These are phyloP conservation scores for Blechomonas ayalai DNA, from an alignment of 208 protist genomes.

Conservation along the genomic window DNA sequence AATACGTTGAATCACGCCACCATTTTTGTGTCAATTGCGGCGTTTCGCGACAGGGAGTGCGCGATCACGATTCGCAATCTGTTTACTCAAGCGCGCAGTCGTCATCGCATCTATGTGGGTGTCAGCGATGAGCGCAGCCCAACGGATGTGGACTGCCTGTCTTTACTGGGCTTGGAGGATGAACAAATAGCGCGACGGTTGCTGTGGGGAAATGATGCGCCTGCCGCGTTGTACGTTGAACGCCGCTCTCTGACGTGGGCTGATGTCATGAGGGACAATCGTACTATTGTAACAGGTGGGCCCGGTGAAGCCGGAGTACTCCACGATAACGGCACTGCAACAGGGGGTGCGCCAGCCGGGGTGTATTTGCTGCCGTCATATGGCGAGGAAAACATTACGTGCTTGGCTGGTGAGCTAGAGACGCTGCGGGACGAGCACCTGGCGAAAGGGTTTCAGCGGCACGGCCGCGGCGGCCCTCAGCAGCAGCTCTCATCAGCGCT, in stretches of 20 bases:
- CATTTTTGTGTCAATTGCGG: slow-evolving; percentile 87
- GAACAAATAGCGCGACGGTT: slow-evolving; percentile 2
- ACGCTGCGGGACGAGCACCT: slow-evolving; percentile 18
- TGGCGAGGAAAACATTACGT: slow-evolving; percentile 16
- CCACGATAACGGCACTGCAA: too few species aligned
- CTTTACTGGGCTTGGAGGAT: background rate
- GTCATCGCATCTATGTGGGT: slow-evolving; percentile 69
- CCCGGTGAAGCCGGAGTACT: too few species aligned
- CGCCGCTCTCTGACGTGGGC: background rate
- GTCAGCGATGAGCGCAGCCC: slow-evolving; percentile 66
- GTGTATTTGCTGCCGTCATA: slow-evolving; percentile 22
- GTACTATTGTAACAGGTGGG: too few species aligned
- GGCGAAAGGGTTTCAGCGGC: slow-evolving; percentile 1
- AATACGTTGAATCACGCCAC: slow-evolving; percentile 30
- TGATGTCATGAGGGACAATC: too few species aligned
- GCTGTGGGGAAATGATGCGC: slow-evolving; percentile 17
- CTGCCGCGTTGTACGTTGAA: background rate
- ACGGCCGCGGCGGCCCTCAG: slow-evolving; percentile 28
- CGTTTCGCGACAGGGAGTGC: slow-evolving; percentile 85
- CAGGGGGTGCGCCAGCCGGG: background rate
- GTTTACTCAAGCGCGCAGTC: slow-evolving; percentile 35
- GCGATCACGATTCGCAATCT: slow-evolving; percentile 71
- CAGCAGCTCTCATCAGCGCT: slow-evolving; percentile 18
- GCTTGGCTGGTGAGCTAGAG: slow-evolving; percentile 26
- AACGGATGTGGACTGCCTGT: slow-evolving; percentile 26